phyloP scores from a whole-genome alignment of 2,329 filamentous ascomycete species.

The Cytospora piceicola region DNA sequence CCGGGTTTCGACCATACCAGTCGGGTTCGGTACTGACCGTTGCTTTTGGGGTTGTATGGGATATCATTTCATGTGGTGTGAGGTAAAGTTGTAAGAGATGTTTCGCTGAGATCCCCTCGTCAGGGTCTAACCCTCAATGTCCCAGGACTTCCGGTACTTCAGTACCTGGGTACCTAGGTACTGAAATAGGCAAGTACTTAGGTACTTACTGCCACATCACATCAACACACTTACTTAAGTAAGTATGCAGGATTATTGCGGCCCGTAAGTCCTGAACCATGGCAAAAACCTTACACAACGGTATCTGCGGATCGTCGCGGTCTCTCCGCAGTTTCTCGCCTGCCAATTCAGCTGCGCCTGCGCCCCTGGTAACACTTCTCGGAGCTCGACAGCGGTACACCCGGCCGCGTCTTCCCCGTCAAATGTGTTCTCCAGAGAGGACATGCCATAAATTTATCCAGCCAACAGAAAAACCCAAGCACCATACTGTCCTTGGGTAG shows the following conservation, averaged over 20 bases:
- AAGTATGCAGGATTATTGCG: not conserved
- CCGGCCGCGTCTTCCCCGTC: not conserved
- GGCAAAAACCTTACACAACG: not conserved
- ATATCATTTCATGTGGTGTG: not conserved
- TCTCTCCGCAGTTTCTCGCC: not conserved
- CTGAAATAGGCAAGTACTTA: too few species aligned
- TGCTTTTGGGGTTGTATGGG: not conserved
- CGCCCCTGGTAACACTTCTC: not conserved
- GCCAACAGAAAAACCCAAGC: not conserved
- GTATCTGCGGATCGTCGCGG: too few species aligned
- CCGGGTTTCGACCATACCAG: not conserved
- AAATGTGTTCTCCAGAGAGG: not conserved
- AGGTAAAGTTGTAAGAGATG: not conserved
- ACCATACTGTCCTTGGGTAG: not conserved
- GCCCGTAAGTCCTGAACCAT: not conserved
- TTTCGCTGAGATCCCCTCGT: too few species aligned
- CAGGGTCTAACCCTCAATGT: not conserved
- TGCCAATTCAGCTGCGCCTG: not conserved
- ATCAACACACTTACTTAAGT: too few species aligned
- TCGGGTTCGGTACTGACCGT: not conserved
- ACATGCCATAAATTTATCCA: not conserved
- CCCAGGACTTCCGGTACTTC: too few species aligned
- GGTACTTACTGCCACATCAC: not conserved
- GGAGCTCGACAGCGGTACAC: not conserved
- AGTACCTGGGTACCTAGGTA: too few species aligned